Conservation (phyloP, 1,139 yeast genomes). For the Yamadazyma trypodendri region DNA sequence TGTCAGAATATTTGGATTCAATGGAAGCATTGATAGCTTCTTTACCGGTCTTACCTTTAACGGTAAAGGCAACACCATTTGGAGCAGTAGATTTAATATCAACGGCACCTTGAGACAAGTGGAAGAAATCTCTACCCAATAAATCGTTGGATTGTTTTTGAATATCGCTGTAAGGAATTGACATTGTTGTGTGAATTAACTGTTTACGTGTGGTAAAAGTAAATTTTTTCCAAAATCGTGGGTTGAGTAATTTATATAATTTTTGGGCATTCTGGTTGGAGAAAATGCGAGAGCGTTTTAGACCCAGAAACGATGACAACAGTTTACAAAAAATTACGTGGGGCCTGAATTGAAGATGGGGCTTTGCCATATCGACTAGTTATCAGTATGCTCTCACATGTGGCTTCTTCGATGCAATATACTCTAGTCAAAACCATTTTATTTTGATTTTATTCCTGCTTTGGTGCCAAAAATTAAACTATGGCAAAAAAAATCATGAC, state of each 20-base stretch:
- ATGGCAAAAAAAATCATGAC: neutral
- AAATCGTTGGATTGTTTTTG: conserved; percentile 89
- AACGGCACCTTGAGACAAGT: conserved; percentile 79
- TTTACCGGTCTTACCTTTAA: conserved; percentile 87
- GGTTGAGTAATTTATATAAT: conserved; percentile 7
- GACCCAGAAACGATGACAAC: neutral
- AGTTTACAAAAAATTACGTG: too few relatives aligned
- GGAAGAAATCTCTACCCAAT: conserved; percentile 90
- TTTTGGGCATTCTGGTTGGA: conserved; percentile 5
- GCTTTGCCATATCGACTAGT: too few relatives aligned
- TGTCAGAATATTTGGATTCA: conserved; percentile 92
- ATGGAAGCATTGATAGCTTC: conserved; percentile 84
- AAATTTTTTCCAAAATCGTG: conserved; percentile 5
- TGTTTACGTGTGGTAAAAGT: conserved; percentile 2
- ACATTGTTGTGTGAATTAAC: conserved; percentile 10
- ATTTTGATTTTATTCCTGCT: neutral
- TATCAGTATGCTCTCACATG: too few relatives aligned
- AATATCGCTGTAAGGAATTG: conserved; percentile 79
- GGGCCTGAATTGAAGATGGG: too few relatives aligned
- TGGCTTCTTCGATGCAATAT: too few relatives aligned
- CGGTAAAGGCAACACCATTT: conserved; percentile 93
- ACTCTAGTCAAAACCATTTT: too few relatives aligned
- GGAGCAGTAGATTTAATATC: conserved; percentile 94
- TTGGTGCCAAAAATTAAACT: neutral
- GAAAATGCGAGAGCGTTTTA: conserved; percentile 1